Conservation (phyloP, 306 rosid genomes). For the Rosa multiflora region DNA sequence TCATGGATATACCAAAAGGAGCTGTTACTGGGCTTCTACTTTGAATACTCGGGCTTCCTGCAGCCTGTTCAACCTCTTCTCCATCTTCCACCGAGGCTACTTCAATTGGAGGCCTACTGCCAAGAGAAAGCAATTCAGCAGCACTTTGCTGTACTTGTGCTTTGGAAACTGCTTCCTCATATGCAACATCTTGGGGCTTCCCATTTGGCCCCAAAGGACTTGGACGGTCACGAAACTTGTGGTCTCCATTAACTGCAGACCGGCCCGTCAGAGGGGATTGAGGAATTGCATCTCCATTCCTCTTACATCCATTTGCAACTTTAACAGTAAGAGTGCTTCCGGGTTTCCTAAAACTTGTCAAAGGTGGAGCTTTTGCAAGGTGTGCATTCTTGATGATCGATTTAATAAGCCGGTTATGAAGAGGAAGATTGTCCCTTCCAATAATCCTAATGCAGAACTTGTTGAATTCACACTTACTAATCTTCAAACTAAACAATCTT, state of each 20-base stretch:
- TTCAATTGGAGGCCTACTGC: slow-evolving; percentile 86
- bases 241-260: slow-evolving; percentile 45
- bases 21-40: slow-evolving; percentile 93
- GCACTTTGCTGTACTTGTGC: slow-evolving; percentile 59
- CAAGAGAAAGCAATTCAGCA: slow-evolving; percentile 78
- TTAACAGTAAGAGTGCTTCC: slow-evolving; percentile 40
- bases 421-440: slow-evolving; percentile 73
- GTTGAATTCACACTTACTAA: slow-evolving; percentile 67
- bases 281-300: slow-evolving; percentile 49
- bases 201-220: slow-evolving; percentile 57
- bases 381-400: slow-evolving; percentile 74
- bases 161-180: slow-evolving; percentile 47
- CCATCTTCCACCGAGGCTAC: slow-evolving; percentile 94
- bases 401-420: slow-evolving; percentile 73
- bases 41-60: slow-evolving; percentile 86
- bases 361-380: slow-evolving; percentile 73
- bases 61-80: slow-evolving; percentile 91
- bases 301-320: slow-evolving; percentile 45
- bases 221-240: slow-evolving; percentile 49
- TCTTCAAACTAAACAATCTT: slow-evolving; percentile 62
- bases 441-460: slow-evolving; percentile 57
- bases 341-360: slow-evolving; percentile 28
- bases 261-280: slow-evolving; percentile 49
- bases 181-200: slow-evolving; percentile 52
- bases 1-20: slow-evolving; percentile 77